A percentile compares a stretch with the other conserved stretches of the same genome.
Conservation (phyloP, 1,139 yeast species). For the Nakaseomyces kungkrabaensis region DNA sequence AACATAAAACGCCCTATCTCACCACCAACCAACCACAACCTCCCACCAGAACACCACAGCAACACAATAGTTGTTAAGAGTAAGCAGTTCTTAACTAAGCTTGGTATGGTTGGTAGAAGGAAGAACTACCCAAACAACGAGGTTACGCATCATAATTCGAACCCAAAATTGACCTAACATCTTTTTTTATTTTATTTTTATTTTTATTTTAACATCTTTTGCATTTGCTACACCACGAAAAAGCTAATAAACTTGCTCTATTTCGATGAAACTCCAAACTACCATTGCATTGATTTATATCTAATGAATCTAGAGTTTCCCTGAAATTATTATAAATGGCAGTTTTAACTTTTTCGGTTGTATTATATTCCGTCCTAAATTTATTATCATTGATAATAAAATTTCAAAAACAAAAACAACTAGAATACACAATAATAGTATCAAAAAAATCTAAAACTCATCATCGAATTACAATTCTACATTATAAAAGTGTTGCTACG, state of each 20-base stretch:
- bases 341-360: no score
- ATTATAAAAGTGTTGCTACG: no score
- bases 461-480: no score
- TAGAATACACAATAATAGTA: no score
- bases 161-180: background rate
- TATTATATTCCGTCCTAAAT: no score
- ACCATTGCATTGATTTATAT: background rate
- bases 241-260: no score
- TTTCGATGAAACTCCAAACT: no score
- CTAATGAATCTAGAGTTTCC: no score
- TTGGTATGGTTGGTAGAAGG: constrained; percentile 1
- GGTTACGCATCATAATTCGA: background rate
- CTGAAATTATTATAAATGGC: no score
- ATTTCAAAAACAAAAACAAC: no score
- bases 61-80: constrained; percentile 1
- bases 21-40: background rate
- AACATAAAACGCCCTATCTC: constrained; percentile 1
- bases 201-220: background rate
- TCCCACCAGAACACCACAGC: constrained; percentile 1
- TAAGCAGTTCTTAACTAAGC: background rate
- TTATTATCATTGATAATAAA: no score
- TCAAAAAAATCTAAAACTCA: no score
- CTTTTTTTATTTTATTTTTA: background rate
- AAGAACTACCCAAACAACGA: background rate
- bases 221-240: background rate